phyloP scores from a whole-genome alignment of 208 protist species.

The Sergeia podlipaevii region DNA sequence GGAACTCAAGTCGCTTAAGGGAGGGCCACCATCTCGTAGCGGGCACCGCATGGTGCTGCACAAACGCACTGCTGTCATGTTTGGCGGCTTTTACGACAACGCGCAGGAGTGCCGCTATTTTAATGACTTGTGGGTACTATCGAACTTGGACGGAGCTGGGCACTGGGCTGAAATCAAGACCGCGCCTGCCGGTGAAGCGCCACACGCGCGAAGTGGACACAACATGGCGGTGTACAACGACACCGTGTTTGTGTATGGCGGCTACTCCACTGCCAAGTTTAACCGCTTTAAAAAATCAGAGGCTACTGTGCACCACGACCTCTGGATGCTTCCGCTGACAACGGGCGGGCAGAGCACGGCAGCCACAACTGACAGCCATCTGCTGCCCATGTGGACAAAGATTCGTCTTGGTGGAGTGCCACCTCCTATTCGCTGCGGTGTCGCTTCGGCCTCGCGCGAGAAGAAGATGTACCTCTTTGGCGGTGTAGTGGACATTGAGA shows the following conservation, averaged over 20 bases:
- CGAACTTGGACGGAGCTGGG: conserved; percentile 69
- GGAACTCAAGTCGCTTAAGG: conserved; percentile 74
- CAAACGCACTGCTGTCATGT: conserved; percentile 84
- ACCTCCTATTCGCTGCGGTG: conserved; percentile 79
- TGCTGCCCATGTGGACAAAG: conserved; percentile 69
- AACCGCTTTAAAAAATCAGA: conserved; percentile 88
- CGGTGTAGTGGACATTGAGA: conserved; percentile 89
- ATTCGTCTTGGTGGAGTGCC: conserved; percentile 75
- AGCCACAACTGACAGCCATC: background rate
- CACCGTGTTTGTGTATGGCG: conserved; percentile 87
- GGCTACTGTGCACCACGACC: conserved; percentile 86
- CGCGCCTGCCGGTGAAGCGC: conserved; percentile 31
- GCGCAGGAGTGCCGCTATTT: conserved; percentile 83
- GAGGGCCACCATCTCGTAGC: conserved; percentile 82
- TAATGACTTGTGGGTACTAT: conserved; percentile 87
- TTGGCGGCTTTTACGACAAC: conserved; percentile 94
- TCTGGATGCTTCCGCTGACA: conserved; percentile 72
- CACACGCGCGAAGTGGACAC: conserved; percentile 78
- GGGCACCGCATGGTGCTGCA: conserved; percentile 91
- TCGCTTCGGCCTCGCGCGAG: conserved; percentile 61
- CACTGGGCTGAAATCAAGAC: conserved; percentile 57
- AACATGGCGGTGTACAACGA: conserved; percentile 81
- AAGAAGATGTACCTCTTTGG: conserved; percentile 89
- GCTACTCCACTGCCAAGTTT: conserved; percentile 85
- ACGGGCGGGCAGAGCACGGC: background rate